Evolutionary conservation across 352 stramenopile species (phyloP).

Genomic region (Elongisporangium undulatum): DNA sequence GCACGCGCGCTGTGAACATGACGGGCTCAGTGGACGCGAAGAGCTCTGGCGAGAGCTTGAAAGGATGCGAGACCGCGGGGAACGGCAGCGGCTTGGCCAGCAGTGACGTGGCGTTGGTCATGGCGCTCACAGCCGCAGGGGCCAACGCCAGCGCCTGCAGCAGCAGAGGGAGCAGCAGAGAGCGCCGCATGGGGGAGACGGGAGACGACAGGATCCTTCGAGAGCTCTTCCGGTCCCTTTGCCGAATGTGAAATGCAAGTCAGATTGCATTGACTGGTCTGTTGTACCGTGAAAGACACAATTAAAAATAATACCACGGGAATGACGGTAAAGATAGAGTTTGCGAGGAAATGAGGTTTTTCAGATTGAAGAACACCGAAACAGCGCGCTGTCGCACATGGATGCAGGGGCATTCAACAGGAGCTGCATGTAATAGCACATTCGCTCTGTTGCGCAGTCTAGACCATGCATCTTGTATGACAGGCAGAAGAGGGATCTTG

Average conservation of each 20-base stretch:
- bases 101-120: slow-evolving; percentile 6
- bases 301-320: background rate
- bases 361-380: background rate
- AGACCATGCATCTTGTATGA: too few species aligned
- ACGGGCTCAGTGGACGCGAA: slow-evolving; percentile 47
- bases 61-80: slow-evolving; percentile 37
- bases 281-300: background rate
- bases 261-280: background rate
- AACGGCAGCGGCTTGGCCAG: slow-evolving; percentile 35
- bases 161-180: slow-evolving; percentile 2
- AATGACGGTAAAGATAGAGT: background rate
- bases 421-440: too few species aligned
- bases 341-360: background rate
- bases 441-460: too few species aligned
- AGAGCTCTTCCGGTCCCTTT: background rate
- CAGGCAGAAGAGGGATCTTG: too few species aligned
- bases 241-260: slow-evolving; percentile 2
- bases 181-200: slow-evolving; percentile 3
- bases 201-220: background rate
- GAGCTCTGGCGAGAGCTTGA: slow-evolving; percentile 41
- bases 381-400: background rate
- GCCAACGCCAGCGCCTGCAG: slow-evolving; percentile 1
- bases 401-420: background rate
- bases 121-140: slow-evolving; percentile 3
- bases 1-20: background rate